Percentiles rank a stretch among this genome's conserved stretches.
Evolutionary conservation across 805 yeast genomes (phyloP).

Genomic region (Candida awuae): DNA sequence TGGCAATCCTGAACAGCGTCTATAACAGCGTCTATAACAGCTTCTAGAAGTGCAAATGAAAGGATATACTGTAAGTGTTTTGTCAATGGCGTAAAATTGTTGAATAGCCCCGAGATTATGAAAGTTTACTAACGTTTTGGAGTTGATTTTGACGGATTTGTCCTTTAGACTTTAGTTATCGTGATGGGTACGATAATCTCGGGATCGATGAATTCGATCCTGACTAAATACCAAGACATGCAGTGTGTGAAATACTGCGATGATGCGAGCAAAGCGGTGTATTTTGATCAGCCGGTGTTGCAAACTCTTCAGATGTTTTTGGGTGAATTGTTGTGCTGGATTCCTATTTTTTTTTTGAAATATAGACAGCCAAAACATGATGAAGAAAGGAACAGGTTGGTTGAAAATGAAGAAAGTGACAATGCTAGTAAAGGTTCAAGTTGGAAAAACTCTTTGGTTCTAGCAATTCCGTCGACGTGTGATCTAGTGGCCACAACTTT

Average conservation of each 20-base stretch:
- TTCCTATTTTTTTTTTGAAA: constrained; percentile 20
- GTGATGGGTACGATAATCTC: constrained; percentile 50
- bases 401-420: not conserved
- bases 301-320: constrained; percentile 78
- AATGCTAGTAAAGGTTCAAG: constrained; percentile 10
- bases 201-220: constrained; percentile 66
- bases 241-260: constrained; percentile 57
- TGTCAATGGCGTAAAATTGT: too few relatives aligned
- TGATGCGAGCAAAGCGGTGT: constrained; percentile 36
- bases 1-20: too few relatives aligned
- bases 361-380: not conserved
- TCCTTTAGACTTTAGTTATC: constrained; percentile 26
- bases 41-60: too few relatives aligned
- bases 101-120: not conserved
- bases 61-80: not conserved
- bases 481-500: constrained; percentile 69
- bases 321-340: constrained; percentile 49
- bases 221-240: constrained; percentile 69
- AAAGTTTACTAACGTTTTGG: too few relatives aligned
- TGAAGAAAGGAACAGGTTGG: constrained; percentile 2
- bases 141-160: not conserved
- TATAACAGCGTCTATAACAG: too few relatives aligned
- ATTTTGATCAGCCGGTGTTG: constrained; percentile 69
- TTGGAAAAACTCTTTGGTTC: constrained; percentile 26
- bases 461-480: constrained; percentile 60